phyloP scores from a whole-genome alignment of 2,329 filamentous ascomycete genomes.

The Claviceps sp. region DNA sequence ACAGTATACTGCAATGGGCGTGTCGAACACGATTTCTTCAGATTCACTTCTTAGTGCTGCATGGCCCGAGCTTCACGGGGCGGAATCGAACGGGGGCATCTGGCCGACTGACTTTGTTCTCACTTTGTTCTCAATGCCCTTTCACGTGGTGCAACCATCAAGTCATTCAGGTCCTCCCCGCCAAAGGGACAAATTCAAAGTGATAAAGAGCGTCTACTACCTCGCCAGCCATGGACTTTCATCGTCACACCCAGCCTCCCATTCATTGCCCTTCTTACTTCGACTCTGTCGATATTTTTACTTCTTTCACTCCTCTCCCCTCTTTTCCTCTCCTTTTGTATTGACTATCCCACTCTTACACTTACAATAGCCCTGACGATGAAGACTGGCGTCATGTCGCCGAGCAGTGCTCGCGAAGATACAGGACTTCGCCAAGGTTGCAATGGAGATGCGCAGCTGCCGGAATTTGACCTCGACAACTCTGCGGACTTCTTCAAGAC shows the following conservation, averaged over 20 bases:
- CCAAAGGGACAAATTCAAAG: neutral
- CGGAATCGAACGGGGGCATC: neutral
- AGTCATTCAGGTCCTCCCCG: neutral
- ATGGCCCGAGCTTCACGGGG: neutral
- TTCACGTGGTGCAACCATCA: neutral
- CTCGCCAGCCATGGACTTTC: neutral
- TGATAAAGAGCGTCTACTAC: neutral
- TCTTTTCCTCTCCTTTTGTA: neutral
- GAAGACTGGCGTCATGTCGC: no score
- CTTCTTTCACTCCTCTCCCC: neutral
- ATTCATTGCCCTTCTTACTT: neutral
- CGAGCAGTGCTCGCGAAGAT: no score
- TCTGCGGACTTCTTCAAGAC: no score
- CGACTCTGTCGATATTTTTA: neutral
- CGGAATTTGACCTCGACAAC: no score
- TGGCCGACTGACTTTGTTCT: slow-evolving; percentile 2
- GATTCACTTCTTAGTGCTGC: neutral
- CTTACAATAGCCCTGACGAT: no score
- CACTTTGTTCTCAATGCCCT: slow-evolving; percentile 3
- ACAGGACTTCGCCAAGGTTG: no score
- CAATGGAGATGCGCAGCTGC: no score
- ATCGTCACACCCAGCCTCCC: neutral
- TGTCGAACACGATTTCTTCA: no score
- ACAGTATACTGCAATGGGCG: no score
- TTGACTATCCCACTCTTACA: no score